Conservation (phyloP, 225 moss, liverwort and hornwort species). For the Polytrichum formosum region DNA sequence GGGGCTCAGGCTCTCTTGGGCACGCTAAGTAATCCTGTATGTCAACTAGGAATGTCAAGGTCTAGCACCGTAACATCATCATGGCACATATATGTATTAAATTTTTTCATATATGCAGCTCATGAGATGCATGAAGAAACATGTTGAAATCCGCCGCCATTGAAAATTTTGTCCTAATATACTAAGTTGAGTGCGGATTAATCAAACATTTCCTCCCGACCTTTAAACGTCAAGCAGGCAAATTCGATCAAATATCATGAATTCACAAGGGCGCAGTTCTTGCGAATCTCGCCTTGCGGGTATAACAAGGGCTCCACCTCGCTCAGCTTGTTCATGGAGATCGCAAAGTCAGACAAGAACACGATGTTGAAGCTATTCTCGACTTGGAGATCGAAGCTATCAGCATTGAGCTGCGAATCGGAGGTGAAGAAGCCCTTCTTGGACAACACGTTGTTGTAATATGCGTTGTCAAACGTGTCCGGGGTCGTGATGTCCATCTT, state of each 20-base stretch:
- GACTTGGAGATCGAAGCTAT: background rate
- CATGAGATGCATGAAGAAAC: too few relatives aligned
- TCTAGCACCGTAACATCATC: too few relatives aligned
- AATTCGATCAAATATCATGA: background rate
- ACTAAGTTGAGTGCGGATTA: too few relatives aligned
- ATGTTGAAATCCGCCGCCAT: too few relatives aligned
- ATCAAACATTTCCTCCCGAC: too few relatives aligned
- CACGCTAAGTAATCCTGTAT: too few relatives aligned
- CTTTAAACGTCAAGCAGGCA: too few relatives aligned
- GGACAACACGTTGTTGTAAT: background rate
- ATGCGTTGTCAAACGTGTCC: slow-evolving; percentile 6
- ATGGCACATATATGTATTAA: too few relatives aligned
- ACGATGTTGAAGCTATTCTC: background rate
- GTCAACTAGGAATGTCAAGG: too few relatives aligned
- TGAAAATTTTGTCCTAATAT: too few relatives aligned
- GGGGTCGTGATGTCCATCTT: slow-evolving; percentile 11
- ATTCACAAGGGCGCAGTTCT: background rate
- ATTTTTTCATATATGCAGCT: too few relatives aligned
- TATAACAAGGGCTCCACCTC: background rate
- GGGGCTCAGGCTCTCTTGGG: too few relatives aligned
- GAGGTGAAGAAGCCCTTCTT: slow-evolving; percentile 5
- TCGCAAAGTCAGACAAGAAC: background rate
- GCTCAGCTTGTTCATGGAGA: background rate
- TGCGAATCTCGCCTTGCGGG: background rate
- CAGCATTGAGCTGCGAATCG: background rate